Evolutionary conservation across 2,329 filamentous ascomycete genomes (phyloP).

Genomic region (Colletotrichum lini): DNA sequence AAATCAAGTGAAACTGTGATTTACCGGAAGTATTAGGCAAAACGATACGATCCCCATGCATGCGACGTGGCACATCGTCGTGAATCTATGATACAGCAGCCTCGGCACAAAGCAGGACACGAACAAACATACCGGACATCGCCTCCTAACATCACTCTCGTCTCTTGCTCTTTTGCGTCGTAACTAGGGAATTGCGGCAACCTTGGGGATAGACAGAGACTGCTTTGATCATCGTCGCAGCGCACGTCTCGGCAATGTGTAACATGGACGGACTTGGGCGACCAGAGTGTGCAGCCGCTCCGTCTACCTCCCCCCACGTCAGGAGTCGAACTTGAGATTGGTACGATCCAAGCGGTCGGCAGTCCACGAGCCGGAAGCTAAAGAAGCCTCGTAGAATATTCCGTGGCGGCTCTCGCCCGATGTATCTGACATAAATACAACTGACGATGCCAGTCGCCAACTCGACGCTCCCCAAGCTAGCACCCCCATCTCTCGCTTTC

Average conservation of each 20-base stretch:
- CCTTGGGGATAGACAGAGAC: too few relatives aligned
- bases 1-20: neutral
- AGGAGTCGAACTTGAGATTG: conserved; percentile 30
- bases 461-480: neutral
- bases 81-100: too few relatives aligned
- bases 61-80: neutral
- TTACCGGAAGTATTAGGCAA: neutral
- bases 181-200: too few relatives aligned
- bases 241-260: conserved; percentile 41
- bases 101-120: too few relatives aligned
- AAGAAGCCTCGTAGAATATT: conserved; percentile 40
- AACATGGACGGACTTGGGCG: conserved; percentile 40
- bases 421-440: conserved; percentile 29
- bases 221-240: conserved; percentile 39
- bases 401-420: neutral
- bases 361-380: conserved; percentile 40
- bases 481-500: conserved; percentile 32
- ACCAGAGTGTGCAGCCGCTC: conserved; percentile 27
- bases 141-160: neutral
- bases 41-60: neutral
- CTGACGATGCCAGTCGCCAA: neutral
- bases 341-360: conserved; percentile 38
- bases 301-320: conserved; percentile 10
- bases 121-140: neutral
- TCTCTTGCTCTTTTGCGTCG: neutral